A percentile compares a stretch with the other conserved stretches of the same genome.
These are phyloP conservation scores for Pleurotus cornucopiae DNA, from an alignment of 768 basidiomycete genomes.

Conservation along the genomic window DNA sequence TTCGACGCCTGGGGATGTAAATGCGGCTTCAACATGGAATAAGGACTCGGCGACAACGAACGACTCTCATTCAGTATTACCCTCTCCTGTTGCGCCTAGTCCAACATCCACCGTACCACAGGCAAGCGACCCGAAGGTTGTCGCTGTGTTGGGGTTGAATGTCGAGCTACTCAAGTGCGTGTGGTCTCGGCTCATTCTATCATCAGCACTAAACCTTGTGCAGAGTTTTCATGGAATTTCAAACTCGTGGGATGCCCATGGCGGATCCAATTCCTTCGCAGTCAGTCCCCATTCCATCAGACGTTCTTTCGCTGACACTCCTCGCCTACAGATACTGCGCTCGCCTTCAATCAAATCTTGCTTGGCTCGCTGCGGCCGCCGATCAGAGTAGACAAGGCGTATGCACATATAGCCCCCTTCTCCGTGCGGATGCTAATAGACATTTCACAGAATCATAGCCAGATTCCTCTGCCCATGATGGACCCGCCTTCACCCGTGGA, in stretches of 20 bases:
- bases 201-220: constrained; percentile 8
- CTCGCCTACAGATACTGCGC: constrained; percentile 42
- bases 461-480: constrained; percentile 53
- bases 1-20: neutral
- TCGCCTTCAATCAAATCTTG: constrained; percentile 67
- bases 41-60: constrained; percentile 12
- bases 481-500: constrained; percentile 47
- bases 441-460: constrained; percentile 23
- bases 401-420: constrained; percentile 17
- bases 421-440: neutral
- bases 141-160: constrained; percentile 63
- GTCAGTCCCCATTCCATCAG: constrained; percentile 35
- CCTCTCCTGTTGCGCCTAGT: constrained; percentile 18
- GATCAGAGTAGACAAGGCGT: constrained; percentile 51
- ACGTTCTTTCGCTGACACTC: constrained; percentile 8
- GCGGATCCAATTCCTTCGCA: constrained; percentile 51
- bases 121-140: constrained; percentile 47
- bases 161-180: constrained; percentile 64
- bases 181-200: neutral
- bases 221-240: constrained; percentile 63
- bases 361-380: constrained; percentile 66
- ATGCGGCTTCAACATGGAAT: constrained; percentile 2
- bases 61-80: constrained; percentile 13
- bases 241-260: constrained; percentile 42
- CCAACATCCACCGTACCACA: constrained; percentile 23